Conservation (phyloP, 2,329 filamentous ascomycete genomes). For the Harringtonia aguacate region DNA sequence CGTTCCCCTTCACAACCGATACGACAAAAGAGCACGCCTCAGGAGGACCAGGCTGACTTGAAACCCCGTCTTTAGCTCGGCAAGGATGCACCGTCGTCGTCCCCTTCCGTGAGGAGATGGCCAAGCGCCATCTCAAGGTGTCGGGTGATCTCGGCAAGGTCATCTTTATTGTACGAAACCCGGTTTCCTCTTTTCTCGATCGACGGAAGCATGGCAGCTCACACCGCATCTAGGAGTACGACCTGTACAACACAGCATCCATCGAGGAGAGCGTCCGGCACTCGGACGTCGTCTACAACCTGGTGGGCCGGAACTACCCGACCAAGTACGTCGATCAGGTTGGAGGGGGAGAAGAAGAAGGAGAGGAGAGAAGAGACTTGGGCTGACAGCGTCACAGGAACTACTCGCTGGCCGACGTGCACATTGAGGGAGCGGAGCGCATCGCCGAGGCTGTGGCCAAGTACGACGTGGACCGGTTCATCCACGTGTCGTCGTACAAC, state of each 20-base stretch:
- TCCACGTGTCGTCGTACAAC: conserved; percentile 94
- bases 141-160: conserved; percentile 89
- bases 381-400: conserved; percentile 60
- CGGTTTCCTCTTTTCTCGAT: not conserved
- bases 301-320: conserved; percentile 87
- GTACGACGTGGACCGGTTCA: conserved; percentile 94
- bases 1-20: conserved; percentile 11
- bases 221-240: conserved; percentile 66
- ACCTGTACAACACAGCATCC: conserved; percentile 85
- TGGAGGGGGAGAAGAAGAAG: too few species aligned
- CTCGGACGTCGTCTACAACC: conserved; percentile 95
- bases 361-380: too few species aligned
- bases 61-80: conserved; percentile 61
- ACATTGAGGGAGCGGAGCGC: conserved; percentile 83
- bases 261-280: conserved; percentile 96
- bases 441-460: conserved; percentile 93
- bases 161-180: conserved; percentile 61
- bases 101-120: conserved; percentile 94
- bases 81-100: conserved; percentile 91
- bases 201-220: conserved; percentile 4
- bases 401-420: conserved; percentile 85
- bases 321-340: conserved; percentile 60
- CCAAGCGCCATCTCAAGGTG: conserved; percentile 92
- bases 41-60: too few species aligned
- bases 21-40: not conserved